Percentiles rank a stretch among this genome's conserved stretches.
Conservation (phyloP, 805 yeast genomes). For the Kluyveromyces starmeri region DNA sequence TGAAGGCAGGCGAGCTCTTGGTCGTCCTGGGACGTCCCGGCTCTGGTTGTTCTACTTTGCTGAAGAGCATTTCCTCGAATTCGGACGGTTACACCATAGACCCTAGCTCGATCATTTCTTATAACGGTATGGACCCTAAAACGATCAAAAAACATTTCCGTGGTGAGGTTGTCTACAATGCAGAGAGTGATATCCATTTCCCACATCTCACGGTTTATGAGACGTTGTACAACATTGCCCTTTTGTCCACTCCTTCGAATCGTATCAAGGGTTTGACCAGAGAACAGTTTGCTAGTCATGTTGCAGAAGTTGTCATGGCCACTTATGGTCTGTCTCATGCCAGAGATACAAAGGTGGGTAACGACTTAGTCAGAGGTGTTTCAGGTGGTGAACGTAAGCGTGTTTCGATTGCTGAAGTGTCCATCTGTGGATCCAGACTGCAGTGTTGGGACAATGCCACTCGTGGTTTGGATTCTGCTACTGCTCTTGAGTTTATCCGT, state of each 20-base stretch:
- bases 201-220: constrained; percentile 61
- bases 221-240: constrained; percentile 56
- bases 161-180: constrained; percentile 64
- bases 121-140: constrained; percentile 44
- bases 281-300: constrained; percentile 43
- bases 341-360: constrained; percentile 50
- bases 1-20: constrained; percentile 55
- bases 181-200: constrained; percentile 60
- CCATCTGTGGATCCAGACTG: constrained; percentile 53
- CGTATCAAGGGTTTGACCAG: constrained; percentile 54
- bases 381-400: constrained; percentile 85
- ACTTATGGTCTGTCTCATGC: constrained; percentile 56
- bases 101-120: constrained; percentile 37
- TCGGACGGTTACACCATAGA: constrained; percentile 52
- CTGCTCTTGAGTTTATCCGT: constrained; percentile 66
- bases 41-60: constrained; percentile 65
- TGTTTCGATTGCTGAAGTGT: constrained; percentile 74
- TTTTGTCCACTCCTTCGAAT: constrained; percentile 51
- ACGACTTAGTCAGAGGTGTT: constrained; percentile 58
- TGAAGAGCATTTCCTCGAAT: constrained; percentile 50
- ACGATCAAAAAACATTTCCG: constrained; percentile 46
- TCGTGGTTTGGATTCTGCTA: constrained; percentile 77
- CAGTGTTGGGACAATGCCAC: constrained; percentile 79
- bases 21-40: constrained; percentile 72
- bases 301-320: constrained; percentile 45